Conservation (phyloP, 495 filamentous ascomycete genomes). For the Penicillium ucsense region DNA sequence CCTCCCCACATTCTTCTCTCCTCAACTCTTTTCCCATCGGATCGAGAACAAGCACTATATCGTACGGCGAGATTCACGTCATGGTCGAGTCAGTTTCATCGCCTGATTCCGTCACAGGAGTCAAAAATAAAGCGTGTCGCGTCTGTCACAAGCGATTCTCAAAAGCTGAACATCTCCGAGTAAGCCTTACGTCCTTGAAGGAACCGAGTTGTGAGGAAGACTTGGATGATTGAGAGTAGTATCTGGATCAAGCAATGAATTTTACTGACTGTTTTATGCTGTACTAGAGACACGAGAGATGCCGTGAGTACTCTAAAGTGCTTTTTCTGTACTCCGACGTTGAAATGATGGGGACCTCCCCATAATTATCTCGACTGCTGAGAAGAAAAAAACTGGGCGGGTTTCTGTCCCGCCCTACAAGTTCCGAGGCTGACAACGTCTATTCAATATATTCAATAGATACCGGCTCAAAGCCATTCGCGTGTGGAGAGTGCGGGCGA, state of each 20-base stretch:
- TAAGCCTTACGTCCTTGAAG: slow-evolving; percentile 11
- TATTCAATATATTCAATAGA: slow-evolving; percentile 16
- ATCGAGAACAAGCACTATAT: neutral
- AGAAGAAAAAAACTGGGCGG: no score
- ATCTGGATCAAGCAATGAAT: no score
- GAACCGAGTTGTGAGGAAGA: neutral
- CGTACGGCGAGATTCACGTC: neutral
- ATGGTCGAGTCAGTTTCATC: slow-evolving; percentile 5
- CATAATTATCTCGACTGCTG: neutral
- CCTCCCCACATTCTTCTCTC: neutral
- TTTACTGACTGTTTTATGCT: slow-evolving; percentile 10
- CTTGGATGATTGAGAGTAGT: no score
- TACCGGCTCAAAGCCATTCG: slow-evolving; percentile 37
- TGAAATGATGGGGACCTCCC: no score
- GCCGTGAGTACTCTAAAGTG: slow-evolving; percentile 24
- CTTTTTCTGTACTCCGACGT: neutral
- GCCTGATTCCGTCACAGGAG: slow-evolving; percentile 3
- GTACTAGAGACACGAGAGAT: slow-evolving; percentile 38
- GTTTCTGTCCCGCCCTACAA: no score
- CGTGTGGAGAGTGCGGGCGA: slow-evolving; percentile 33
- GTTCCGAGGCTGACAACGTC: slow-evolving; percentile 5
- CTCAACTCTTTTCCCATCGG: neutral
- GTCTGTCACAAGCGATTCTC: slow-evolving; percentile 36
- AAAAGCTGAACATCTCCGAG: slow-evolving; percentile 38
- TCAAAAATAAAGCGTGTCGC: slow-evolving; percentile 30